Conservation (phyloP, 2,329 filamentous ascomycete genomes). For the Colletotrichum siamense region DNA sequence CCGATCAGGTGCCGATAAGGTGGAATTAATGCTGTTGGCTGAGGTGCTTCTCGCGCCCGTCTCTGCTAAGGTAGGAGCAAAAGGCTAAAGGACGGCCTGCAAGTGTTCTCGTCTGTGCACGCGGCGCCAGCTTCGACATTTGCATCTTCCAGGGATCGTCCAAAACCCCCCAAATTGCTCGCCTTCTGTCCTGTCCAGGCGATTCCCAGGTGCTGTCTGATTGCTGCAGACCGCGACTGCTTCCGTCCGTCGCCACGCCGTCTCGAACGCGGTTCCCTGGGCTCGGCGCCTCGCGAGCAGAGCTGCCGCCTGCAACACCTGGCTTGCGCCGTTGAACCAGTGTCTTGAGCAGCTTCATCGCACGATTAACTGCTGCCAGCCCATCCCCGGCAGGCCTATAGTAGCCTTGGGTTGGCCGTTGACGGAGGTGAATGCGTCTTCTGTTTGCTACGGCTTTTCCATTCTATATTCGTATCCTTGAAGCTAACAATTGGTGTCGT, state of each 20-base stretch:
- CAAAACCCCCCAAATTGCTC: neutral
- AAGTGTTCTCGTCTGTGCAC: constrained; percentile 1
- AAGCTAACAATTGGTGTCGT: neutral
- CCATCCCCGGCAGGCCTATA: neutral
- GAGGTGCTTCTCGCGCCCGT: neutral
- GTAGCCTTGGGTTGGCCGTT: neutral
- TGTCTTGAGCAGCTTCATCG: neutral
- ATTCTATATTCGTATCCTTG: neutral
- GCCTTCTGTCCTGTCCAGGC: neutral
- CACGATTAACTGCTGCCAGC: neutral
- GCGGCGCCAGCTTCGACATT: constrained; percentile 10
- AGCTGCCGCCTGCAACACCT: neutral
- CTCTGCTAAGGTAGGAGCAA: neutral
- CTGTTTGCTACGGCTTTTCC: neutral
- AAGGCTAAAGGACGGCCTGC: neutral
- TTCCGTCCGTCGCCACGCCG: neutral
- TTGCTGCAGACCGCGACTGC: neutral
- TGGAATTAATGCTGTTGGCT: neutral
- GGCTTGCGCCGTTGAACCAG: neutral
- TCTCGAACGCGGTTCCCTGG: neutral
- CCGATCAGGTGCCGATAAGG: constrained; percentile 23
- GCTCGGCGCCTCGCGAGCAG: neutral
- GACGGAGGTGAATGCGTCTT: neutral
- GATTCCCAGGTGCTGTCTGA: neutral
- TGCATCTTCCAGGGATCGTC: constrained; percentile 13